Evolutionary conservation across 2,329 filamentous ascomycete genomes (phyloP).

Genomic region (Graphilbum sp.): DNA sequence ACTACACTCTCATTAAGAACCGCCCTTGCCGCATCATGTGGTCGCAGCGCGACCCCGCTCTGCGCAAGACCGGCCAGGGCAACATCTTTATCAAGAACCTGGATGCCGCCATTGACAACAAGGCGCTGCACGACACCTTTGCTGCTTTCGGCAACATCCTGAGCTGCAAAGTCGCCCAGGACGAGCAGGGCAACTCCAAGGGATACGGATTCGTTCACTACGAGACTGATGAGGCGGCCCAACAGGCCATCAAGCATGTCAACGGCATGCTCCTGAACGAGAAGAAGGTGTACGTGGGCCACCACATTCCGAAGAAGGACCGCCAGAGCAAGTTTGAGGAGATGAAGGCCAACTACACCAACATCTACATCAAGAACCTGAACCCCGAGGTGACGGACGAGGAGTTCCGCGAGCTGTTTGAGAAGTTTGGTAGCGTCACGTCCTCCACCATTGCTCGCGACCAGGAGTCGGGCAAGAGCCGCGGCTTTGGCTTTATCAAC

Average conservation of each 20-base stretch:
- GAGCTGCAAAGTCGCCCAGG: constrained; percentile 98
- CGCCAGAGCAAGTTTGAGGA: constrained; percentile 99
- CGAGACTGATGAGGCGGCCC: constrained; percentile 94
- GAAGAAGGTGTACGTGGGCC: constrained; percentile 99
- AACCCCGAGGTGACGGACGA: constrained; percentile 72
- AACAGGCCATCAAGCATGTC: constrained; percentile 96
- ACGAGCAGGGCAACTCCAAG: constrained; percentile 93
- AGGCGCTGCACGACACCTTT: constrained; percentile 98
- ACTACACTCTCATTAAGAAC: constrained; percentile 99
- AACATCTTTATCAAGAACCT: constrained; percentile 99
- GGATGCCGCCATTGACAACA: constrained; percentile 97
- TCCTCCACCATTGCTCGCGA: constrained; percentile 89
- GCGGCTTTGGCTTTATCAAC: constrained; percentile 93
- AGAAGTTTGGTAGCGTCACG: constrained; percentile 84
- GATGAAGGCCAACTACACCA: constrained; percentile 99
- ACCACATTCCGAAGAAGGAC: constrained; percentile 99
- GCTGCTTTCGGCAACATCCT: constrained; percentile 98
- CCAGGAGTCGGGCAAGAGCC: constrained; percentile 69
- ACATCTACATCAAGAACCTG: constrained; percentile 99
- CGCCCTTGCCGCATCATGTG: constrained; percentile 99
- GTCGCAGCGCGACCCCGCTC: constrained; percentile 97
- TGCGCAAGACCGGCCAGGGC: constrained; percentile 97
- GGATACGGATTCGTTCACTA: constrained; percentile 99
- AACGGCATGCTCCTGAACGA: constrained; percentile 99
- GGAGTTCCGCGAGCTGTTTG: constrained; percentile 85